Evolutionary conservation across 2,329 filamentous ascomycete genomes (phyloP).

Genomic region (Pseudogymnoascus sp.): DNA sequence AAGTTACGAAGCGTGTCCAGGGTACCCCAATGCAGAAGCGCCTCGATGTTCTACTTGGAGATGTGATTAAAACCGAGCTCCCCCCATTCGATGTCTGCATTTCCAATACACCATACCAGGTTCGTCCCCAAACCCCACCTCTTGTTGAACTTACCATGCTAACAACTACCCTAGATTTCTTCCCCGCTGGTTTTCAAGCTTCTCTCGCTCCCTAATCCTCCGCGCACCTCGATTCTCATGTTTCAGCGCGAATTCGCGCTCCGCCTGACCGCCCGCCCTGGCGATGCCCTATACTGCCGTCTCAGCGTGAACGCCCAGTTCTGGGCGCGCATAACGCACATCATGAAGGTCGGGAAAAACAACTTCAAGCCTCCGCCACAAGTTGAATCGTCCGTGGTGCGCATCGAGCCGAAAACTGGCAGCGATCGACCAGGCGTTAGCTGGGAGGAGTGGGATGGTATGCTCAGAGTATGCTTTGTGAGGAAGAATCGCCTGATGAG

Average conservation of each 20-base stretch:
- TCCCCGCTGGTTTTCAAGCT: slow-evolving; percentile 84
- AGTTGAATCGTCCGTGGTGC: slow-evolving; percentile 85
- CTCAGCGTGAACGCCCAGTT: slow-evolving; percentile 90
- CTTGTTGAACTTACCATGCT: slow-evolving; percentile 13
- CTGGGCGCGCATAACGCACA: slow-evolving; percentile 64
- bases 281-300: slow-evolving; percentile 84
- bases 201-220: slow-evolving; percentile 71
- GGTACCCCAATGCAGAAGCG: slow-evolving; percentile 77
- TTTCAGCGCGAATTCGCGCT: slow-evolving; percentile 94
- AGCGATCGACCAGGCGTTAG: slow-evolving; percentile 70
- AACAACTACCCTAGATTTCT: slow-evolving; percentile 54
- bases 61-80: slow-evolving; percentile 75
- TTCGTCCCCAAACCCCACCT: slow-evolving; percentile 24
- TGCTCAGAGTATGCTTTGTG: slow-evolving; percentile 73
- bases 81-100: slow-evolving; percentile 79
- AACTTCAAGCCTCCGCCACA: slow-evolving; percentile 94
- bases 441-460: slow-evolving; percentile 92
- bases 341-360: slow-evolving; percentile 92
- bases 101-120: slow-evolving; percentile 56
- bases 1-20: slow-evolving; percentile 88
- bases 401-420: slow-evolving; percentile 80
- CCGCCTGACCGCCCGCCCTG: slow-evolving; percentile 77
- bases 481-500: slow-evolving; percentile 87
- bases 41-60: slow-evolving; percentile 80
- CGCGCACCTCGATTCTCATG: slow-evolving; percentile 83